These are phyloP conservation scores for Kodamaea sp. DNA, from an alignment of 1,139 yeast species.

Conservation along the genomic window DNA sequence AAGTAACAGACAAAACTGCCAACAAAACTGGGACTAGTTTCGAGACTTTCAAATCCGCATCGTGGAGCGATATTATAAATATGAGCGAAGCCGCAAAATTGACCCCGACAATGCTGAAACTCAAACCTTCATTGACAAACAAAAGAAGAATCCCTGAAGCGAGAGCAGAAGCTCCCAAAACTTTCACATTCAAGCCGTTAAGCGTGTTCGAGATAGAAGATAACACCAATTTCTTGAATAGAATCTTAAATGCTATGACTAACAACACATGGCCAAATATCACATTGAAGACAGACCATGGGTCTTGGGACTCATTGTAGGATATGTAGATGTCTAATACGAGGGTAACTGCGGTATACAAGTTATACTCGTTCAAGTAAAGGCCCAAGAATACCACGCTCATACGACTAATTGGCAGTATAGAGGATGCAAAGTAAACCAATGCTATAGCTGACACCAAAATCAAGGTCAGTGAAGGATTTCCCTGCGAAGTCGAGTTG, in stretches of 20 bases:
- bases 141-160: conserved; percentile 6
- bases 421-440: conserved; percentile 16
- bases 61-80: conserved; percentile 27
- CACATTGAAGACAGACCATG: conserved; percentile 11
- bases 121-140: conserved; percentile 9
- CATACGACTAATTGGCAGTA: conserved; percentile 24
- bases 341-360: conserved; percentile 28
- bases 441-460: conserved; percentile 16
- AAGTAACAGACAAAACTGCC: conserved; percentile 19
- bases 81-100: conserved; percentile 25
- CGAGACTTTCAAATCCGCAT: conserved; percentile 21
- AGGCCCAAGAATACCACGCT: conserved; percentile 29
- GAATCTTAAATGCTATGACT: conserved; percentile 16
- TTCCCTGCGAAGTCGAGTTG: neutral
- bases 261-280: conserved; percentile 22
- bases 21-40: conserved; percentile 20
- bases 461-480: conserved; percentile 10
- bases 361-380: conserved; percentile 27
- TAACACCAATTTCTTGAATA: conserved; percentile 14
- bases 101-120: conserved; percentile 26
- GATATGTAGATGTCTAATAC: conserved; percentile 20
- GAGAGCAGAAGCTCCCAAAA: conserved; percentile 6
- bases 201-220: conserved; percentile 11
- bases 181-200: conserved; percentile 5
- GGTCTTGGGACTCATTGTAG: conserved; percentile 12